Percentiles rank a stretch among this genome's conserved stretches.
phyloP scores from a whole-genome alignment of 257 asterid species.

The Gynochthodes officinalis region DNA sequence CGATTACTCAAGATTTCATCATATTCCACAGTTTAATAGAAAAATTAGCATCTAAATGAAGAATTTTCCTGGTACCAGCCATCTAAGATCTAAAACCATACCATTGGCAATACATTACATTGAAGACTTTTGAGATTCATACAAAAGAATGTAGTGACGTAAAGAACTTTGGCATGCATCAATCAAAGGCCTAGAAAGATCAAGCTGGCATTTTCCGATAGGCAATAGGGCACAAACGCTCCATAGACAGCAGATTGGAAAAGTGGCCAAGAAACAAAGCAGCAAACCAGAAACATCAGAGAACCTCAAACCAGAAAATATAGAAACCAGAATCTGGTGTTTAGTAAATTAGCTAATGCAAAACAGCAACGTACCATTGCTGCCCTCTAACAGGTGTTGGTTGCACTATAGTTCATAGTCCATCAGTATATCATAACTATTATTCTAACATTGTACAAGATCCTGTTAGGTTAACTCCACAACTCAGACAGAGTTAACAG shows the following conservation, averaged over 20 bases:
- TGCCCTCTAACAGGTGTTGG: neutral
- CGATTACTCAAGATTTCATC: neutral
- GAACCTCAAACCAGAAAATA: neutral
- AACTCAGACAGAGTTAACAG: neutral
- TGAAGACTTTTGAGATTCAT: too few species aligned
- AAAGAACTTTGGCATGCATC: too few species aligned
- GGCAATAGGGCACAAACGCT: too few species aligned
- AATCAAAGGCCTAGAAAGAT: too few species aligned
- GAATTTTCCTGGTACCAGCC: too few species aligned
- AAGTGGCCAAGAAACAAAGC: neutral
- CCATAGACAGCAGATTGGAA: neutral
- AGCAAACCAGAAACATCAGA: neutral
- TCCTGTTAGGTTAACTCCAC: neutral
- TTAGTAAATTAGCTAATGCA: neutral
- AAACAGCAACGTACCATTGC: neutral
- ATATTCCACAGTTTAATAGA: too few species aligned
- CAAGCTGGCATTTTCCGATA: too few species aligned
- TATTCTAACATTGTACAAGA: neutral
- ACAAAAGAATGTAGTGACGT: too few species aligned
- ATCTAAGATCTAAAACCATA: too few species aligned
- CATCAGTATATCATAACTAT: neutral
- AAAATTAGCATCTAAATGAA: too few species aligned
- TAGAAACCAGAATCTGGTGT: neutral
- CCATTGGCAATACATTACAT: too few species aligned
- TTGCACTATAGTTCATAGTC: conserved; percentile 1